Percentiles rank a stretch among this genome's conserved stretches.
phyloP scores from a whole-genome alignment of 768 basidiomycete genomes.

The Lactarius hatsudake region DNA sequence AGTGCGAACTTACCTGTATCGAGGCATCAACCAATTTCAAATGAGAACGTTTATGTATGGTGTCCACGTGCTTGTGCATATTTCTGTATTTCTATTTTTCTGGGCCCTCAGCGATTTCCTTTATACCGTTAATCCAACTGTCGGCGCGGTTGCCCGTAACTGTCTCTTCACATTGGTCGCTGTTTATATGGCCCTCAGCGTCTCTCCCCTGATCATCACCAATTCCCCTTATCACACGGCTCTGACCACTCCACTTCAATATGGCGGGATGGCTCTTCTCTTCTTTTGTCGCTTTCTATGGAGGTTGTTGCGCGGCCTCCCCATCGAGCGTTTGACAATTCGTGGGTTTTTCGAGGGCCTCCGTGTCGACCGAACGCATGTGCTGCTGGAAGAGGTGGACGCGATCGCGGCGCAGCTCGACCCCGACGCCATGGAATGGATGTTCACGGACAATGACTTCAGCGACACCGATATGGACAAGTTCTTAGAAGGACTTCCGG shows the following conservation, averaged over 20 bases:
- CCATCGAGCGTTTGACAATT: neutral
- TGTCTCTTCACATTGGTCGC: neutral
- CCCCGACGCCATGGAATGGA: slow-evolving; percentile 12
- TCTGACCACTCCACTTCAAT: slow-evolving; percentile 10
- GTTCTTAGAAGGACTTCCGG: slow-evolving; percentile 17
- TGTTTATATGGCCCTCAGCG: slow-evolving; percentile 12
- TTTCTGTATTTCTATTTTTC: slow-evolving; percentile 20
- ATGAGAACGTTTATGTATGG: slow-evolving; percentile 16
- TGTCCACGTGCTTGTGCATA: slow-evolving; percentile 15
- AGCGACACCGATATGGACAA: slow-evolving; percentile 17
- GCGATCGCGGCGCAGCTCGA: slow-evolving; percentile 5
- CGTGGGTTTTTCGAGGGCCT: neutral
- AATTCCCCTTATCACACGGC: slow-evolving; percentile 22
- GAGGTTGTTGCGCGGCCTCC: neutral
- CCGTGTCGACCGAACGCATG: neutral
- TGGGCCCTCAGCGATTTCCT: slow-evolving; percentile 19
- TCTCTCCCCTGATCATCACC: slow-evolving; percentile 12
- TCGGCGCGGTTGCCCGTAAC: slow-evolving; percentile 3
- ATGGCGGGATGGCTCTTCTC: neutral
- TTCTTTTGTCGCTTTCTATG: neutral
- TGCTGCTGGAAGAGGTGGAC: neutral
- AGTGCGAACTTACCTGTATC: slow-evolving; percentile 11
- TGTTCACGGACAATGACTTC: slow-evolving; percentile 14
- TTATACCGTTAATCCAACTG: neutral
- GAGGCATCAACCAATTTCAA: slow-evolving; percentile 11